Percentiles rank a stretch among this genome's conserved stretches.
These are phyloP conservation scores for Strobilomyces confusus DNA, from an alignment of 768 basidiomycete species.

Conservation along the genomic window DNA sequence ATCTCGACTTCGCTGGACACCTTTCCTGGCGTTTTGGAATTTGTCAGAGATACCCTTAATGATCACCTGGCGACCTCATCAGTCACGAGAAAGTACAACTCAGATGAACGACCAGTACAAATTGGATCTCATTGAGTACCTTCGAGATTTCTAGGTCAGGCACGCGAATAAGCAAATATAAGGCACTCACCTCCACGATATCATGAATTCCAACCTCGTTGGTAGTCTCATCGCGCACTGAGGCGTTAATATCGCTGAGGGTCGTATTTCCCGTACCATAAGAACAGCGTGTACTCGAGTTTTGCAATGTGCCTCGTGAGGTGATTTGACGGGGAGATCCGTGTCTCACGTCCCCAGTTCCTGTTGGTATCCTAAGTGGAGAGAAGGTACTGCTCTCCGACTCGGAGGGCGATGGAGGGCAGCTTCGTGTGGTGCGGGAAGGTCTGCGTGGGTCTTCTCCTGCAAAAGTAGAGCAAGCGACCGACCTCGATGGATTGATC, in stretches of 20 bases:
- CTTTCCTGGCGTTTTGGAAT: slow-evolving; percentile 45
- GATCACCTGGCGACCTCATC: slow-evolving; percentile 39
- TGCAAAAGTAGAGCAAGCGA: neutral
- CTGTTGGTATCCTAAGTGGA: slow-evolving; percentile 13
- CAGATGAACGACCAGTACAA: slow-evolving; percentile 27
- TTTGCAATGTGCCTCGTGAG: slow-evolving; percentile 2
- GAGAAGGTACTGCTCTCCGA: slow-evolving; percentile 12
- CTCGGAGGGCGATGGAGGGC: slow-evolving; percentile 1
- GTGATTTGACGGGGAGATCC: neutral
- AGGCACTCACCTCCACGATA: slow-evolving; percentile 41
- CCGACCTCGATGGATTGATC: slow-evolving; percentile 7
- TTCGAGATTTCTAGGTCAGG: slow-evolving; percentile 18
- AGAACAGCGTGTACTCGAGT: neutral
- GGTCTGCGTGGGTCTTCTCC: neutral
- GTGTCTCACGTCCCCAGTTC: neutral
- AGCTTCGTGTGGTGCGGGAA: neutral
- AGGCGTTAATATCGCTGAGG: neutral
- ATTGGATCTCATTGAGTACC: slow-evolving; percentile 49
- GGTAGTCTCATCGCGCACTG: neutral
- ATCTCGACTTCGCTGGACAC: slow-evolving; percentile 42
- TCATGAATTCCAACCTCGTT: slow-evolving; percentile 23
- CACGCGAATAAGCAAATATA: neutral
- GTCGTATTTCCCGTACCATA: neutral
- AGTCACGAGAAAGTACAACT: slow-evolving; percentile 8
- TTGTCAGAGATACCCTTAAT: slow-evolving; percentile 42